Evolutionary conservation across 1,284 basidiomycete species (phyloP).

Genomic region (Xerocomus amazonicus): DNA sequence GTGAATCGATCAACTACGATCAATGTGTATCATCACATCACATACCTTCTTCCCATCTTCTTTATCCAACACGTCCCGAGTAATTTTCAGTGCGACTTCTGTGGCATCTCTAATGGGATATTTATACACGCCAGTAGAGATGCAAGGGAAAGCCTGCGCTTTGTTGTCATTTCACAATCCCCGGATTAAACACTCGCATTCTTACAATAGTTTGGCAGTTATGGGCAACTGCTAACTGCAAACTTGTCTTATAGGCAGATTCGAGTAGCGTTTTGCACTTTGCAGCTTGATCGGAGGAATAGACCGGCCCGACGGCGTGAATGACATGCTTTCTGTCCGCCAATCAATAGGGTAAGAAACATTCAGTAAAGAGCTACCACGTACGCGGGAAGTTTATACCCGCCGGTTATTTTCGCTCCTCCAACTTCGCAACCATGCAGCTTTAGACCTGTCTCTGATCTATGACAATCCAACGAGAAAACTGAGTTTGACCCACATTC

Average conservation of each 20-base stretch:
- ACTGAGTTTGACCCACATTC: conserved; percentile 13
- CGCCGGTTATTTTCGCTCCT: conserved; percentile 78
- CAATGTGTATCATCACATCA: conserved; percentile 10
- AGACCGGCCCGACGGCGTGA: conserved; percentile 90
- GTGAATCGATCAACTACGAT: neutral
- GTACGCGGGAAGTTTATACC: conserved; percentile 68
- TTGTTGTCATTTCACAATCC: neutral
- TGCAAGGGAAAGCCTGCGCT: conserved; percentile 70
- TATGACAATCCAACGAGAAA: conserved; percentile 2
- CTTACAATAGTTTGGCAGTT: conserved; percentile 63
- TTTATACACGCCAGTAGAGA: conserved; percentile 78
- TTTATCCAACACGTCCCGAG: conserved; percentile 56
- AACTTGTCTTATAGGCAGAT: conserved; percentile 69
- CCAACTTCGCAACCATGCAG: conserved; percentile 81
- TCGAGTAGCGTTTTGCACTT: conserved; percentile 54
- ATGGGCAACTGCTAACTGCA: conserved; percentile 61
- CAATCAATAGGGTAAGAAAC: neutral
- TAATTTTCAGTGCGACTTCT: conserved; percentile 59
- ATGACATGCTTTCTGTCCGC: conserved; percentile 66
- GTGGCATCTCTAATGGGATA: conserved; percentile 76
- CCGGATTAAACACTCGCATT: neutral
- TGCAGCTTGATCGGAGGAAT: conserved; percentile 46
- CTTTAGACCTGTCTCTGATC: conserved; percentile 44
- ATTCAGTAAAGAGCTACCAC: conserved; percentile 23
- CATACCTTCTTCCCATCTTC: conserved; percentile 49